phyloP scores from a whole-genome alignment of 2,329 filamentous ascomycete species.

The Nemania serpens region DNA sequence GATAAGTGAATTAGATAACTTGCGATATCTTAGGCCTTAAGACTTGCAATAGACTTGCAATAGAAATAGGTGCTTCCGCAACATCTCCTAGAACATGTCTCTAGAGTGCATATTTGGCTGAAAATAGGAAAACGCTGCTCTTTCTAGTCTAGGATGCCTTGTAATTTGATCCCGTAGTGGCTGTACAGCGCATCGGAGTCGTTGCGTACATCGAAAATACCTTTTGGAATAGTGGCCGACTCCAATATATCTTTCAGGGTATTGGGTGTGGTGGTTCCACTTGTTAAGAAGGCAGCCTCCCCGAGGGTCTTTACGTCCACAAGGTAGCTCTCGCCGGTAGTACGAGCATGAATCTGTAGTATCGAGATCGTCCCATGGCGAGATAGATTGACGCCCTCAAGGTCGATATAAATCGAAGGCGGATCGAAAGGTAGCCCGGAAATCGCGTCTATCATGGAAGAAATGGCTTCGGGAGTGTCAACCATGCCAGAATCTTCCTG shows the following conservation, averaged over 20 bases:
- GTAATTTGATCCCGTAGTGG: slow-evolving; percentile 49
- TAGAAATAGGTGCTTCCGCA: no score
- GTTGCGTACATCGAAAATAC: slow-evolving; percentile 63
- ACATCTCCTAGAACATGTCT: no score
- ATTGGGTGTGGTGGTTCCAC: background rate
- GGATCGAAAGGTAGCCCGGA: slow-evolving; percentile 33
- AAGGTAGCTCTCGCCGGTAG: slow-evolving; percentile 44
- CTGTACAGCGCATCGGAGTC: slow-evolving; percentile 60
- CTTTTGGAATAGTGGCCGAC: slow-evolving; percentile 49
- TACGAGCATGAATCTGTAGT: slow-evolving; percentile 46
- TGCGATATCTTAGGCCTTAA: no score
- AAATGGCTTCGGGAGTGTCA: slow-evolving; percentile 24
- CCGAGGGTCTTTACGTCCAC: slow-evolving; percentile 51
- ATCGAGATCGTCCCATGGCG: slow-evolving; percentile 52
- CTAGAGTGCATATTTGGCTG: no score
- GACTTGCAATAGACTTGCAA: no score
- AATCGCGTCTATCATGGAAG: slow-evolving; percentile 31
- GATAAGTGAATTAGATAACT: no score
- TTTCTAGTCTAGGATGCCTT: no score
- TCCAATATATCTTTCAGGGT: slow-evolving; percentile 52
- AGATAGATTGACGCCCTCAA: slow-evolving; percentile 52
- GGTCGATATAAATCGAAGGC: slow-evolving; percentile 52
- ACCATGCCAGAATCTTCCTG: no score
- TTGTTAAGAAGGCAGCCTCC: slow-evolving; percentile 44
- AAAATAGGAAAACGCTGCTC: no score